These are phyloP conservation scores for Pichia sp. DNA, from an alignment of 1,139 yeast genomes.

Conservation along the genomic window DNA sequence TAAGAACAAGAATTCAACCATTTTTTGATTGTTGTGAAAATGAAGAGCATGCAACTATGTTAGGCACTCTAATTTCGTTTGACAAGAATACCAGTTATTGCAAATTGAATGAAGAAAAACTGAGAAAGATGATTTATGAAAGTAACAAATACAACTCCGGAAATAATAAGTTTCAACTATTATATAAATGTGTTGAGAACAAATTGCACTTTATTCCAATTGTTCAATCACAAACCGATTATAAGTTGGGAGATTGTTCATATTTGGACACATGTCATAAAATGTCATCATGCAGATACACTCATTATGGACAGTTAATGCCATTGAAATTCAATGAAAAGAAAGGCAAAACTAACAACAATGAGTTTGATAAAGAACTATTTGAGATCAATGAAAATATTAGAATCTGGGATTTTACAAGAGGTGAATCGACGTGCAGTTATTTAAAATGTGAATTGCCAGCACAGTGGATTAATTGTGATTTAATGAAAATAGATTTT, in stretches of 20 bases:
- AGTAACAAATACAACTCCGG: slow-evolving; percentile 1
- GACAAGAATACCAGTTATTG: slow-evolving; percentile 29
- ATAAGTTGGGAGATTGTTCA: slow-evolving; percentile 81
- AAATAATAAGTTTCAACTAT: slow-evolving; percentile 10
- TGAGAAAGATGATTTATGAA: slow-evolving; percentile 22
- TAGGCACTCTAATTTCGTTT: slow-evolving; percentile 29
- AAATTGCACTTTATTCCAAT: slow-evolving; percentile 62
- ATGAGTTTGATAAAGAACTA: slow-evolving; percentile 17
- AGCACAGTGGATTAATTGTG: slow-evolving; percentile 84
- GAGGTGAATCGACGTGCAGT: slow-evolving; percentile 43
- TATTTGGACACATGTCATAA: slow-evolving; percentile 92
- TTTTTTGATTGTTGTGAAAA: slow-evolving; percentile 51
- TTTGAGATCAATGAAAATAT: slow-evolving; percentile 27
- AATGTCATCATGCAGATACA: slow-evolving; percentile 68
- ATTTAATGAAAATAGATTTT: slow-evolving; percentile 67
- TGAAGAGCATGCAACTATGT: slow-evolving; percentile 36
- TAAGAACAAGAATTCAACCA: slow-evolving; percentile 35
- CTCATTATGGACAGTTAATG: slow-evolving; percentile 65
- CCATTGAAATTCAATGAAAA: slow-evolving; percentile 33
- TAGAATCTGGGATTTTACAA: slow-evolving; percentile 40
- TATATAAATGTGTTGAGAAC: slow-evolving; percentile 37
- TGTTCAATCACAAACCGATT: slow-evolving; percentile 50
- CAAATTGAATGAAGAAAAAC: slow-evolving; percentile 18
- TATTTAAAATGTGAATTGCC: slow-evolving; percentile 33
- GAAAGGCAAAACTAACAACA: slow-evolving; percentile 13